Percentiles rank a stretch among this genome's conserved stretches.
phyloP scores from a whole-genome alignment of 2,329 filamentous ascomycete genomes.

The Penicillium hesseltinei region DNA sequence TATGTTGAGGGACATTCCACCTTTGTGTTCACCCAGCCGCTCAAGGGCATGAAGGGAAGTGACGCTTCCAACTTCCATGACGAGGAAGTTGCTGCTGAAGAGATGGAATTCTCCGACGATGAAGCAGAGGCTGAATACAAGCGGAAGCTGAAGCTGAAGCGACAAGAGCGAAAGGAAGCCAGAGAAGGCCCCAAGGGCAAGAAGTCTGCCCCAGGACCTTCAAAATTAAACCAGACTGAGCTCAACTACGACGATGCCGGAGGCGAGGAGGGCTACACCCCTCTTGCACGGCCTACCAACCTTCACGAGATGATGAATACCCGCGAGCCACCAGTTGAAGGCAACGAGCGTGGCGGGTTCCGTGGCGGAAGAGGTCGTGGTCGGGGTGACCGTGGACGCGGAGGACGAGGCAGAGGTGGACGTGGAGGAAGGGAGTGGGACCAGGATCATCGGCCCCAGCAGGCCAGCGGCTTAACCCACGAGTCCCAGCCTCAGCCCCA shows the following conservation, averaged over 20 bases:
- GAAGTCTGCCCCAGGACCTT: conserved; percentile 37
- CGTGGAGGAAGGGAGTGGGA: conserved; percentile 32
- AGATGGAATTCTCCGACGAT: conserved; percentile 94
- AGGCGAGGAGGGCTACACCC: conserved; percentile 60
- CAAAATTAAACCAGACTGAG: conserved; percentile 42
- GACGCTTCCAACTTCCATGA: conserved; percentile 95
- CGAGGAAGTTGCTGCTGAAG: conserved; percentile 81
- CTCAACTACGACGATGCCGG: conserved; percentile 67
- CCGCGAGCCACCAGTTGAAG: conserved; percentile 39
- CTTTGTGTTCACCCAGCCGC: conserved; percentile 80
- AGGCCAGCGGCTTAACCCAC: conserved; percentile 14
- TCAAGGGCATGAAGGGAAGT: conserved; percentile 78
- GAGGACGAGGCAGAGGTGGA: conserved; percentile 36
- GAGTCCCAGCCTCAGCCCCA: conserved; percentile 29
- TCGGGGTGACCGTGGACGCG: conserved; percentile 41
- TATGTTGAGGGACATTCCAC: conserved; percentile 76
- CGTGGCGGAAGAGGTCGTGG: conserved; percentile 51
- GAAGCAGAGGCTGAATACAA: conserved; percentile 88
- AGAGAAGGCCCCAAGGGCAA: conserved; percentile 44
- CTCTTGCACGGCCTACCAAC: conserved; percentile 65
- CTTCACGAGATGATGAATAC: conserved; percentile 53
- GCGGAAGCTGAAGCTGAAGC: conserved; percentile 65
- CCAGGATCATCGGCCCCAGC: conserved; percentile 30
- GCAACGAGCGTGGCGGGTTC: conserved; percentile 37
- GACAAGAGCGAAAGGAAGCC: conserved; percentile 53